A percentile compares a stretch with the other conserved stretches of the same genome.
These are phyloP conservation scores for Gypsophila paniculata DNA, from an alignment of 179 eudicot species.

Conservation along the genomic window DNA sequence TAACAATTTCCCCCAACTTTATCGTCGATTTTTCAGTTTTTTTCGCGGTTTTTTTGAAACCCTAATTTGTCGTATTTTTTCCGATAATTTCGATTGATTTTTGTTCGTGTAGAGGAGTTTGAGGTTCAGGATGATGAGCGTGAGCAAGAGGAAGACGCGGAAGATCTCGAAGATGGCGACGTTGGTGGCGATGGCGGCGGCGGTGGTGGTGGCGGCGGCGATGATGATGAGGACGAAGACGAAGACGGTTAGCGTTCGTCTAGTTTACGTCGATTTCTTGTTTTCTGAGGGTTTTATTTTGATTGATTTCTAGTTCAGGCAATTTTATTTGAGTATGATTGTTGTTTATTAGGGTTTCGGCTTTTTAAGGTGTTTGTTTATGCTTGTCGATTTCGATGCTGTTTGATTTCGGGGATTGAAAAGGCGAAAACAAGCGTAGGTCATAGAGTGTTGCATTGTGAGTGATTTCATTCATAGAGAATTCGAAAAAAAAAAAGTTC, in stretches of 20 bases:
- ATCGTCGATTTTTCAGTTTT: not conserved
- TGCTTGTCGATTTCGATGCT: not conserved
- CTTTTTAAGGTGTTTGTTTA: constrained; percentile 1
- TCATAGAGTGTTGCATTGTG: not conserved
- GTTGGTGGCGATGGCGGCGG: constrained; percentile 40
- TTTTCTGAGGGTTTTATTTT: not conserved
- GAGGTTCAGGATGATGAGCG: constrained; percentile 58
- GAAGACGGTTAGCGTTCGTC: constrained; percentile 52
- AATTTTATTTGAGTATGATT: constrained; percentile 15
- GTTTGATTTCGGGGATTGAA: constrained; percentile 3
- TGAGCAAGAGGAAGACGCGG: constrained; percentile 46
- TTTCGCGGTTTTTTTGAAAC: constrained; percentile 16
- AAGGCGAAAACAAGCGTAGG: not conserved
- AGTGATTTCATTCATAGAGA: not conserved
- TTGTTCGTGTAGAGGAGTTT: constrained; percentile 46
- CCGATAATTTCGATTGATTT: constrained; percentile 3
- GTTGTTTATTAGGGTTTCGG: constrained; percentile 19
- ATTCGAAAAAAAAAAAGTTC: not conserved
- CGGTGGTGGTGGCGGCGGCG: constrained; percentile 12
- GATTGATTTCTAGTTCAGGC: not conserved
- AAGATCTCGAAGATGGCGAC: constrained; percentile 46
- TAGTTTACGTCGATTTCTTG: not conserved
- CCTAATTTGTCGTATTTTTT: constrained; percentile 23
- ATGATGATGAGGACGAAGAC: constrained; percentile 64
- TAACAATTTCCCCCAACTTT: constrained; percentile 14